phyloP scores from a whole-genome alignment of 768 basidiomycete genomes.

The Suillus hirtellus region DNA sequence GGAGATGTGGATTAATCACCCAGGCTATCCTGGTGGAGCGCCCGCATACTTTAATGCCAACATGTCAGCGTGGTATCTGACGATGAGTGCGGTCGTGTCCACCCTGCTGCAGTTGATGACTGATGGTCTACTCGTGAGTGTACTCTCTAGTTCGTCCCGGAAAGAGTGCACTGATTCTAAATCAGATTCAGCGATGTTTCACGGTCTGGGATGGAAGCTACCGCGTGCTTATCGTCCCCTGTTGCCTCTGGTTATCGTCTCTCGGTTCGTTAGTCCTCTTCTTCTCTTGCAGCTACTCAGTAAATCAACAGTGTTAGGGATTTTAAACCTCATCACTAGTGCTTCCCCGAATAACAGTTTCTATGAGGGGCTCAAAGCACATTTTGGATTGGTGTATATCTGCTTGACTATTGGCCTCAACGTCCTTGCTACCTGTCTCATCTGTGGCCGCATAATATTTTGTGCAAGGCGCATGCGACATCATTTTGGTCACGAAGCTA shows the following conservation, averaged over 20 bases:
- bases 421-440: constrained; percentile 13
- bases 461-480: constrained; percentile 10
- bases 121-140: constrained; percentile 40
- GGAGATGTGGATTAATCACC: constrained; percentile 37
- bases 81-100: constrained; percentile 30
- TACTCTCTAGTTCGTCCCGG: neutral
- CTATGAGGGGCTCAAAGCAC: constrained; percentile 13
- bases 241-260: constrained; percentile 24
- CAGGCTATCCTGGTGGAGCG: constrained; percentile 35
- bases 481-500: constrained; percentile 5
- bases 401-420: constrained; percentile 17
- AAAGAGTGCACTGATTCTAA: neutral
- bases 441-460: constrained; percentile 18
- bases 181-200: constrained; percentile 41
- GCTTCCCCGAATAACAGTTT: constrained; percentile 14
- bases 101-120: constrained; percentile 36
- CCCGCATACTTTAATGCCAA: constrained; percentile 33
- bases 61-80: constrained; percentile 30
- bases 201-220: constrained; percentile 31
- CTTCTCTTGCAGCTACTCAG: neutral
- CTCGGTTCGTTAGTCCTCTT: constrained; percentile 21
- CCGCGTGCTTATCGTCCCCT: constrained; percentile 21
- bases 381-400: constrained; percentile 16
- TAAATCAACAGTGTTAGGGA: constrained; percentile 10
- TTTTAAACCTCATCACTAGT: constrained; percentile 10